Evolutionary conservation across 2,329 filamentous ascomycete genomes (phyloP), one percentile per base, ranked within the genome.

Genomic region (Pyrenochaeta sp.): DNA sequence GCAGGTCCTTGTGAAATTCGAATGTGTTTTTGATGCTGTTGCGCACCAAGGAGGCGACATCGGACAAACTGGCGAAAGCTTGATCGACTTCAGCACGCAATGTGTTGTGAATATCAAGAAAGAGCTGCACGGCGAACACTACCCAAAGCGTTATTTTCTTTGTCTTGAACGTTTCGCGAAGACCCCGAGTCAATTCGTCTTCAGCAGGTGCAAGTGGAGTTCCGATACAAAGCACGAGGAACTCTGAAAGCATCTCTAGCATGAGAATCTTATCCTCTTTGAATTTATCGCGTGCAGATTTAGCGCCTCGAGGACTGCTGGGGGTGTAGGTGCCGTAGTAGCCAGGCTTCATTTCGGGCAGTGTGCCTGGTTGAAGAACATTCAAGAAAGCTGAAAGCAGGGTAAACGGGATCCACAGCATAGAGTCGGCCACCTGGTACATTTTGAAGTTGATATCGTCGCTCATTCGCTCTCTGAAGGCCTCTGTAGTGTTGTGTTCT

Each of bases 31-130:
- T 32, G 15, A 60, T 55, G 6, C 46, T 38, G 10, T 35, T 24
- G 1, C 23, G n/a, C 3, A 34, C 28, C 20, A 44, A 47, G 7
- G 41, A 15, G 0, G 50, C 31, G 7, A 36, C 30, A n/a, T 42
- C 29, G 3, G 39, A 29, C 4, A 61, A 28, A 4, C 41, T 29
- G 9, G 20, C 20, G 17, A 50, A 53, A 10, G 40, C 49, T 10
- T 22, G 6, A 9, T 47, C 32, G 3, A 51, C 38, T 21, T 51
- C n/a, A 11, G 44, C 46, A n/a, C 68, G 56, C 40, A 71, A 60
- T n/a, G 45, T 50, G 44, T 69, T 63, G 45, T 72, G 65, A 17
- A 68, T 59, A 36, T 72, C 68, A 6, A 74, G 63, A 15, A 67
- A 58, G 13, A 70, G 47, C 31, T 69, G 63, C 7, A 55, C 39